Conservation (phyloP, 1,284 basidiomycete species). For the Porodaedalea pini region DNA sequence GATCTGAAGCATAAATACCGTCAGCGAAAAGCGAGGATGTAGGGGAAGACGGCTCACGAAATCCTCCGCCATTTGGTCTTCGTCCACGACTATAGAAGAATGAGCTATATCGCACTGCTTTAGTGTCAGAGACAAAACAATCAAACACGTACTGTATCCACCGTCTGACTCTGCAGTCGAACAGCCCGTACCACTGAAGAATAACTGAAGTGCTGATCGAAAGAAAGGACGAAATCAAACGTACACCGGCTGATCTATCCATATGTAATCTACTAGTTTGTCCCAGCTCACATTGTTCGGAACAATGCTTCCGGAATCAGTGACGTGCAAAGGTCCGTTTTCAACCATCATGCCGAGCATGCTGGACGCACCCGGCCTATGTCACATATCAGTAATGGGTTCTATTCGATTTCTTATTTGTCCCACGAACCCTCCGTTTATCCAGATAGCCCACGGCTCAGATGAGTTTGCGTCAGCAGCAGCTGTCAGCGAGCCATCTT, state of each 20-base stretch:
- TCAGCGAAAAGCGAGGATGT: not conserved
- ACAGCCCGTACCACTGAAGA: conserved; percentile 53
- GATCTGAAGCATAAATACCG: conserved; percentile 41
- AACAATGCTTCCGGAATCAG: conserved; percentile 44
- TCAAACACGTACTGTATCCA: conserved; percentile 48
- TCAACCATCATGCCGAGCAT: conserved; percentile 62
- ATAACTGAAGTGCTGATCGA: too few species aligned
- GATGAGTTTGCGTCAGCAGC: conserved; percentile 29
- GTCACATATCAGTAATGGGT: not conserved
- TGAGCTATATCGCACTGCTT: conserved; percentile 13
- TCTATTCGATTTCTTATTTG: conserved; percentile 2
- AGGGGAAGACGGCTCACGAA: conserved; percentile 48
- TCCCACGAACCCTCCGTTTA: conserved; percentile 61
- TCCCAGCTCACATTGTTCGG: conserved; percentile 57
- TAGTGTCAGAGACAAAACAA: too few species aligned
- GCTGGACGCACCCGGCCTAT: conserved; percentile 67
- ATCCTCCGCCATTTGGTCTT: conserved; percentile 65
- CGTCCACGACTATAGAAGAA: conserved; percentile 46
- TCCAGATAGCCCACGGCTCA: conserved; percentile 73
- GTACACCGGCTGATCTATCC: conserved; percentile 73
- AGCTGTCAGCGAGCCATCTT: conserved; percentile 54
- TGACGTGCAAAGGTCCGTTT: conserved; percentile 66
- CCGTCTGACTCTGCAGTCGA: conserved; percentile 56
- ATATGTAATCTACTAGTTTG: conserved; percentile 60
- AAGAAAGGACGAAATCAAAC: too few species aligned